A percentile compares a stretch with the other conserved stretches of the same genome.
phyloP scores from a whole-genome alignment of 306 rosid species.

The Casuarina glauca region DNA sequence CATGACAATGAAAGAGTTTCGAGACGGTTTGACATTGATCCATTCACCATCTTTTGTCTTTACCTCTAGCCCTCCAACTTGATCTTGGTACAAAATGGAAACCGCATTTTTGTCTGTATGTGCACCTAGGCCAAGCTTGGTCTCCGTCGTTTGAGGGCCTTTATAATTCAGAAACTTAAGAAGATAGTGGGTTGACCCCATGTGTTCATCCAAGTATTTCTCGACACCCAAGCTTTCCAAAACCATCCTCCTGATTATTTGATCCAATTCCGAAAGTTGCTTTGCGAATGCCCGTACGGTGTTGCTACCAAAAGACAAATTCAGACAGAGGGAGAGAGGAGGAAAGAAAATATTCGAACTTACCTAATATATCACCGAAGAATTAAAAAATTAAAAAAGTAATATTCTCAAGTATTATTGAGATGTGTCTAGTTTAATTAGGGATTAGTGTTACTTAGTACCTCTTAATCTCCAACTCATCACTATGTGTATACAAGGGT shows the following conservation, averaged over 20 bases:
- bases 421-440: too few relatives aligned
- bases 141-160: slow-evolving; percentile 51
- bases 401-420: too few relatives aligned
- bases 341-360: too few relatives aligned
- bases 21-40: slow-evolving; percentile 58
- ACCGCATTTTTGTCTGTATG: slow-evolving; percentile 71
- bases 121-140: slow-evolving; percentile 49
- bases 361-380: too few relatives aligned
- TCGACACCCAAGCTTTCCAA: slow-evolving; percentile 67
- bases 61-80: slow-evolving; percentile 67
- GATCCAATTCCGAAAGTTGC: slow-evolving; percentile 53
- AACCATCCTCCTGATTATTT: slow-evolving; percentile 63
- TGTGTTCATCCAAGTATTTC: slow-evolving; percentile 70
- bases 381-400: too few relatives aligned
- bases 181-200: slow-evolving; percentile 64
- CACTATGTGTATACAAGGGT: too few relatives aligned
- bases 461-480: too few relatives aligned
- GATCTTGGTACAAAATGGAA: slow-evolving; percentile 63
- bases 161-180: slow-evolving; percentile 65
- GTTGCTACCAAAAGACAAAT: slow-evolving; percentile 40
- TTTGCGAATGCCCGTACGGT: slow-evolving; percentile 49
- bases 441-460: too few relatives aligned
- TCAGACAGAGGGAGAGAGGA: background rate
- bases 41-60: slow-evolving; percentile 71
- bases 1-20: slow-evolving; percentile 49